These are phyloP conservation scores for Lasiosphaeris hirsuta DNA, from an alignment of 495 filamentous ascomycete species.

Conservation along the genomic window DNA sequence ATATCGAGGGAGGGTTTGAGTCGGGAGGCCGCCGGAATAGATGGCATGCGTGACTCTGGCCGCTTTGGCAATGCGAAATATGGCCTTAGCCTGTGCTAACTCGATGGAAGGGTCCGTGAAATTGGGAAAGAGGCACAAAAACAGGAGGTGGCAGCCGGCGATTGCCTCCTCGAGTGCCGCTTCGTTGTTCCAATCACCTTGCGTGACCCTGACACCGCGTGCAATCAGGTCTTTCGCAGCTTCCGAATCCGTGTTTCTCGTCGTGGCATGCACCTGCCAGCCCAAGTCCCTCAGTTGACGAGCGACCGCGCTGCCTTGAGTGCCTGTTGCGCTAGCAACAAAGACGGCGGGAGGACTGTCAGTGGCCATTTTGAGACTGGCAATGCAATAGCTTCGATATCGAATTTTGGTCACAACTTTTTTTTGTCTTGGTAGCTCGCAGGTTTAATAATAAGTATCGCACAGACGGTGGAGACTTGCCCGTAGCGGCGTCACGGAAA, in stretches of 20 bases:
- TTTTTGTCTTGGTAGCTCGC: not conserved
- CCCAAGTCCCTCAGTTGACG: constrained; percentile 36
- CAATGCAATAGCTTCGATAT: not conserved
- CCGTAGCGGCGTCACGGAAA: not conserved
- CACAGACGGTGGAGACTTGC: no score
- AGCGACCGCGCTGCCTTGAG: constrained; percentile 45
- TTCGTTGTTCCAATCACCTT: constrained; percentile 43
- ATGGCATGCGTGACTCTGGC: constrained; percentile 36
- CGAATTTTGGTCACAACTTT: not conserved
- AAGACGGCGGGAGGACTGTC: constrained; percentile 29
- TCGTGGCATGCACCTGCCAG: constrained; percentile 40
- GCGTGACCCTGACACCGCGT: constrained; percentile 38
- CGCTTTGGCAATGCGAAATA: constrained; percentile 42
- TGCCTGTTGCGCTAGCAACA: constrained; percentile 49
- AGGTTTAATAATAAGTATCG: no score
- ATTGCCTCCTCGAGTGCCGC: constrained; percentile 34
- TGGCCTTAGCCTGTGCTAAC: constrained; percentile 32
- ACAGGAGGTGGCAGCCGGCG: constrained; percentile 42
- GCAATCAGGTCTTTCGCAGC: constrained; percentile 34
- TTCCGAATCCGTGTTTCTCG: constrained; percentile 34
- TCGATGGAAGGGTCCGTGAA: constrained; percentile 28
- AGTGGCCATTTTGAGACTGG: not conserved
- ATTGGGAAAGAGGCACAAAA: constrained; percentile 45
- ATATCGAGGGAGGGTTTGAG: constrained; percentile 17
- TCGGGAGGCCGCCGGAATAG: constrained; percentile 36